Percentiles rank a stretch among this genome's conserved stretches.
phyloP scores from a whole-genome alignment of 148 eudicot genomes.

The Fagopyrum homotropicum region DNA sequence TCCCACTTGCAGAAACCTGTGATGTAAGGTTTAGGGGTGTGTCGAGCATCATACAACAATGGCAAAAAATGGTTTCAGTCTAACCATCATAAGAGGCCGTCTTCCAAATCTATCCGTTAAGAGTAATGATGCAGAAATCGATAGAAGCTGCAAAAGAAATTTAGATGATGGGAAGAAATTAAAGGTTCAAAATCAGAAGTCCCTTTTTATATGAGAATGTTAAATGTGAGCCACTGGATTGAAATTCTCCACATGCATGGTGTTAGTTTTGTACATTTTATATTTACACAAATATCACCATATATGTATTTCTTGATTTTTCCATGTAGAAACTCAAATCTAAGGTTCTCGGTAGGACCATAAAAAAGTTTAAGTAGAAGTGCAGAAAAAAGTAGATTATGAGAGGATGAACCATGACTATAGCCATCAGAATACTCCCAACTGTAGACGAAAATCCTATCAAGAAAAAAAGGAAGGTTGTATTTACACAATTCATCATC shows the following conservation, averaged over 20 bases:
- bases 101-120: constrained; percentile 29
- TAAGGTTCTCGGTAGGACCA: no score
- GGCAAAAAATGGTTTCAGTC: not conserved
- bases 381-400: not conserved
- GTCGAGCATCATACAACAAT: not conserved
- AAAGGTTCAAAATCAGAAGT: no score
- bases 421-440: constrained; percentile 21
- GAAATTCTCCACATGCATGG: no score
- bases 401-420: constrained; percentile 17
- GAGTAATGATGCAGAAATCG: constrained; percentile 11
- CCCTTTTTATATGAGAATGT: no score
- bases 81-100: constrained; percentile 31
- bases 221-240: no score
- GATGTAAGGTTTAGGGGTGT: not conserved
- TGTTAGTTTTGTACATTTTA: no score
- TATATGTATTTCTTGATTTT: no score
- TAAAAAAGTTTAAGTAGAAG: no score
- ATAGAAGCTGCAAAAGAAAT: constrained; percentile 24
- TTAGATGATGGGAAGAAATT: not conserved
- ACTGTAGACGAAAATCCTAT: constrained; percentile 21
- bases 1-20: constrained; percentile 30
- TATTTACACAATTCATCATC: not conserved
- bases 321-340: no score
- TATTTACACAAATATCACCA: not conserved
- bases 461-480: not conserved